These are phyloP conservation scores for Pythium dissotocum DNA, from an alignment of 352 stramenopile species.

Conservation along the genomic window DNA sequence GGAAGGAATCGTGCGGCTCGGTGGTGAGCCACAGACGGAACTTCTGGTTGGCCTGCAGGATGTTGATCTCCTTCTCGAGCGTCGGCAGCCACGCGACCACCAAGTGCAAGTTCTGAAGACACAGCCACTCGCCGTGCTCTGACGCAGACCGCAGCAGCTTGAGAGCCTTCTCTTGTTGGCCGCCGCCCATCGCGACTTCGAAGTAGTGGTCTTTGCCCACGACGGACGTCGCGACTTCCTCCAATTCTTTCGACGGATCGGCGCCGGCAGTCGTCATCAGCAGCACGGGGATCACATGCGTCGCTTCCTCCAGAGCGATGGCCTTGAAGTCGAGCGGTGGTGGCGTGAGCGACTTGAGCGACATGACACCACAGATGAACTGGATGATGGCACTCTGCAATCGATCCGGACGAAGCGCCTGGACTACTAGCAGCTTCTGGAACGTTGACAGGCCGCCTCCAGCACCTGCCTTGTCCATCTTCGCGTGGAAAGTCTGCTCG, in stretches of 20 bases:
- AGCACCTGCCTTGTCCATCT: constrained; percentile 63
- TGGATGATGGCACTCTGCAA: constrained; percentile 89
- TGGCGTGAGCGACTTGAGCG: constrained; percentile 86
- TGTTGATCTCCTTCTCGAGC: constrained; percentile 91
- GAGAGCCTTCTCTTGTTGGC: constrained; percentile 92
- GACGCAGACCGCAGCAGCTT: constrained; percentile 73
- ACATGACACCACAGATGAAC: constrained; percentile 89
- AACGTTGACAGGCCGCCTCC: constrained; percentile 78
- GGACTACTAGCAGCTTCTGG: constrained; percentile 92
- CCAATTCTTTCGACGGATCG: constrained; percentile 92
- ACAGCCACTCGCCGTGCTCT: constrained; percentile 92
- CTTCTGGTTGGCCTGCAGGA: constrained; percentile 66
- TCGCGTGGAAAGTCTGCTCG: constrained; percentile 90
- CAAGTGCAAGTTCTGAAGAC: constrained; percentile 96
- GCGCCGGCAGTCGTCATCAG: constrained; percentile 92
- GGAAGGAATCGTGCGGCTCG: constrained; percentile 90
- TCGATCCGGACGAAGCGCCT: constrained; percentile 89
- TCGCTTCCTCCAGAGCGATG: constrained; percentile 68
- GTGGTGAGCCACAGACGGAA: constrained; percentile 96
- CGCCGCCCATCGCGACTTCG: constrained; percentile 94
- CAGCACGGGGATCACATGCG: constrained; percentile 82
- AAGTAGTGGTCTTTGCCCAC: constrained; percentile 91
- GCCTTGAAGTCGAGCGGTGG: constrained; percentile 78
- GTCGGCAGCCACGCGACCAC: constrained; percentile 92
- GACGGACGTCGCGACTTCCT: constrained; percentile 85